Base-by-base conservation (phyloP, 768 basidiomycete species). In the Collybia mongolica region DNA sequence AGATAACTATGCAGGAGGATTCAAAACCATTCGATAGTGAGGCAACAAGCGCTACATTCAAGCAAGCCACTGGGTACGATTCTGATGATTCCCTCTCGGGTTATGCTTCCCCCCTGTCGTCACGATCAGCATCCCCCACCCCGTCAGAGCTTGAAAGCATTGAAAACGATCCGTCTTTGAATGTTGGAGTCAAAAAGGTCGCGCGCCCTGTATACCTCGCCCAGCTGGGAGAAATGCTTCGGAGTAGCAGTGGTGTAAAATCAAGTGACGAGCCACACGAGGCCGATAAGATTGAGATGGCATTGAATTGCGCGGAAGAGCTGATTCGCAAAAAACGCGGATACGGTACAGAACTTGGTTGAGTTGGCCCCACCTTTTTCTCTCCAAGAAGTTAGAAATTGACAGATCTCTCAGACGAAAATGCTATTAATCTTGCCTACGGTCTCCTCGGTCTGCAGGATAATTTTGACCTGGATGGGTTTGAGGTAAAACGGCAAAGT, bases 311-410 rank as follows among this genome's bases (percentile, higher is more conserved):
- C 54, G 96, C 88, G 0, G 94, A 94, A 60, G 84, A 82, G 54
- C 69, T 99, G 37, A 88, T 99, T 20, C 72, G 95, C 42, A 82
- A 83, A 59, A 99, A 97, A 69, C 75, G 77, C 29, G 79, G 75
- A 11, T 98, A 86, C 67, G 97, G 97, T 12, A 84, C 82, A 1
- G 97, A 99, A 63, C 76, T 99, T 14, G 85, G 96, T 94, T 57
- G 46, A 49, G 84, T 72, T 26, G 1, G 44, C 20, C 43, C 26
- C 24, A 26, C 3, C 45, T 14, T 32, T 40, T 44, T 38, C 35
- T 28, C 17, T 12, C 28, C 18, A 23, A 15, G 22, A 19, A 45
- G 12, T n/a, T 2, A 32, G 49, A 18, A 15, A 19, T 51, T 40
- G 46, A 49, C 14, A 38, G 6, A 20, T 45, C 5, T 2, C 39